These are phyloP conservation scores for Herpotrichia juniperi DNA, from an alignment of 2,329 filamentous ascomycete species.

Conservation along the genomic window DNA sequence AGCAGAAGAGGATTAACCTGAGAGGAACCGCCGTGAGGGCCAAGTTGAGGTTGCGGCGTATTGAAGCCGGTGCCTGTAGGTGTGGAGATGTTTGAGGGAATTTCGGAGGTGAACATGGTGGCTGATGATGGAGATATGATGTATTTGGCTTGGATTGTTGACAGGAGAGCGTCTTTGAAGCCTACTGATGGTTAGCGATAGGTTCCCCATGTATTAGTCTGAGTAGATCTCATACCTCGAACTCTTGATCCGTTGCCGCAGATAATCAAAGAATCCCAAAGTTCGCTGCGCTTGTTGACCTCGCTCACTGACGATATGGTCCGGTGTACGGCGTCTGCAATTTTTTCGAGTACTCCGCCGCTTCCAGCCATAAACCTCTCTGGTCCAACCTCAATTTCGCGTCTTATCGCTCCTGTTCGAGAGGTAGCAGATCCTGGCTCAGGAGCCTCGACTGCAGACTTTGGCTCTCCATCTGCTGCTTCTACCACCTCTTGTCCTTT, in stretches of 20 bases:
- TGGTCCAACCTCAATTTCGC: conserved; percentile 76
- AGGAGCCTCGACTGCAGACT: conserved; percentile 33
- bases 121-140: conserved; percentile 90
- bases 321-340: conserved; percentile 83
- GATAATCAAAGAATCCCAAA: conserved; percentile 92
- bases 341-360: conserved; percentile 77
- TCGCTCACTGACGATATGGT: conserved; percentile 84
- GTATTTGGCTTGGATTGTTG: conserved; percentile 80
- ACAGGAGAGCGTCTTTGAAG: conserved; percentile 86
- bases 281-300: conserved; percentile 79
- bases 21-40: conserved; percentile 58
- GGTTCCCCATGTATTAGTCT: neutral
- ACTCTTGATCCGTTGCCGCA: conserved; percentile 83
- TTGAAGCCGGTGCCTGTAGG: conserved; percentile 89
- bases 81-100: conserved; percentile 91
- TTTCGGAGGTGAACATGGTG: conserved; percentile 96
- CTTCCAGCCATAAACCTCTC: conserved; percentile 72
- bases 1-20: conserved; percentile 88
- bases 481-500: conserved; percentile 41
- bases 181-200: conserved; percentile 57
- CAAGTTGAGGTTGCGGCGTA: conserved; percentile 72
- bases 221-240: conserved; percentile 56
- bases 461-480: conserved; percentile 31
- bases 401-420: conserved; percentile 45
- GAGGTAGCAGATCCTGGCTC: conserved; percentile 20